Conservation (phyloP, 768 basidiomycete species). For the Holtermannia corniformis region DNA sequence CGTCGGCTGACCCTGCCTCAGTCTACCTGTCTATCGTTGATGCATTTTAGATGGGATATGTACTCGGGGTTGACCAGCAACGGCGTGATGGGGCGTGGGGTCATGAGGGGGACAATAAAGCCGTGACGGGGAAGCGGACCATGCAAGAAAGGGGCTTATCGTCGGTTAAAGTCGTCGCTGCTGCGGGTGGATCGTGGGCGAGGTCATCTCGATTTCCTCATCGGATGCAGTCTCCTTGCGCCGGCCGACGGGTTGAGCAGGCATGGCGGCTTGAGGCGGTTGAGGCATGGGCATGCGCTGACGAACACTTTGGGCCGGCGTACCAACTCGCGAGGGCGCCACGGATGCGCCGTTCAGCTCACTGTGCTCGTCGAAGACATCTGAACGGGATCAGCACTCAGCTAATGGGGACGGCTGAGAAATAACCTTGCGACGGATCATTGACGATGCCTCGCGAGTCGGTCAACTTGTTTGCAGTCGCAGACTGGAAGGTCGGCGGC, state of each 20-base stretch:
- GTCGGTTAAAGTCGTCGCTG: too few species aligned
- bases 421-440: constrained; percentile 33
- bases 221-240: constrained; percentile 10
- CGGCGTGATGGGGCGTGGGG: too few species aligned
- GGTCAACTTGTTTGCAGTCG: constrained; percentile 48
- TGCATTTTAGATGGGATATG: too few species aligned
- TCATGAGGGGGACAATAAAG: too few species aligned
- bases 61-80: too few species aligned
- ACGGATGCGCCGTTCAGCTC: constrained; percentile 18
- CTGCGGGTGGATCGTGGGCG: too few species aligned
- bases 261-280: neutral
- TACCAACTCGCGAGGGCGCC: constrained; percentile 17
- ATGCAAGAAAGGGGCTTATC: too few species aligned
- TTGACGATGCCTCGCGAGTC: constrained; percentile 50
- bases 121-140: too few species aligned
- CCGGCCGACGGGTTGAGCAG: constrained; percentile 1
- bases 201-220: constrained; percentile 28
- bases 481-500: constrained; percentile 35
- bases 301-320: constrained; percentile 13
- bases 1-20: too few species aligned
- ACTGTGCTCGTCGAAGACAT: constrained; percentile 37
- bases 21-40: too few species aligned
- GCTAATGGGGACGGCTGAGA: neutral
- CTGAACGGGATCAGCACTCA: constrained; percentile 5
- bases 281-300: neutral